Base-by-base conservation (phyloP, 2,329 filamentous ascomycete genomes). In the Anisogramma anomala region DNA sequence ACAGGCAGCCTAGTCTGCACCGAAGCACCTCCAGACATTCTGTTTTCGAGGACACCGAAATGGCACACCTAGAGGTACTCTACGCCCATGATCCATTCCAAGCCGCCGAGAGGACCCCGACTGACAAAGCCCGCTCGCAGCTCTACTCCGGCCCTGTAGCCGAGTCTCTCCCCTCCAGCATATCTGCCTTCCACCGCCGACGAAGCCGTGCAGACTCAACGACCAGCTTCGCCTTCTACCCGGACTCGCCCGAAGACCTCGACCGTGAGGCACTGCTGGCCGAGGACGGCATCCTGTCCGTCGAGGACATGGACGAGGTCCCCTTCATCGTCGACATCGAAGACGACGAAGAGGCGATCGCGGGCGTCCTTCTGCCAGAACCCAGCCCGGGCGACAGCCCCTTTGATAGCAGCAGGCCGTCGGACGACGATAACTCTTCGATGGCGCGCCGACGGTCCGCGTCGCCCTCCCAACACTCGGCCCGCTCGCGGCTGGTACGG, bases 21-120 rank as follows among this genome's bases (percentile, higher is more conserved):
- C 69, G 78, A 53, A 86, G 82, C 63, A 77, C 72, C 61, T 70
- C 79, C 26, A 94, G 85, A 23, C 22, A 23, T 23, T 23, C 22
- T 62, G 80, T 95, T 52, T 81, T 94, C 52, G 86, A 86, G 51
- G 86, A 94, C 61, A 88, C 96, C n/a, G 89, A 95, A 59, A 96
- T 98, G 91, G 89, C 91, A 15, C 86, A 93, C 38, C 85, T 94
- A 58, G 89, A 96, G 74, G 84, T 91, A 56, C 39, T 62, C 37
- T 33, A 22, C 9, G 6, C 25, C 14, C 15, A 18, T n/a, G n/a
- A n/a, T n/a, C 10, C 14, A 13, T 8, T 19, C 32, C 27, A 54
- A 47, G 8, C 15, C 28, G 10, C n/a, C 9, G 17, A 30, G n/a
- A 14, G 14, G 13, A 18, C 10, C 13, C 14, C 15, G 14, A 22